Conservation (phyloP, 768 basidiomycete species). For the Macrolepiota albuminosa region DNA sequence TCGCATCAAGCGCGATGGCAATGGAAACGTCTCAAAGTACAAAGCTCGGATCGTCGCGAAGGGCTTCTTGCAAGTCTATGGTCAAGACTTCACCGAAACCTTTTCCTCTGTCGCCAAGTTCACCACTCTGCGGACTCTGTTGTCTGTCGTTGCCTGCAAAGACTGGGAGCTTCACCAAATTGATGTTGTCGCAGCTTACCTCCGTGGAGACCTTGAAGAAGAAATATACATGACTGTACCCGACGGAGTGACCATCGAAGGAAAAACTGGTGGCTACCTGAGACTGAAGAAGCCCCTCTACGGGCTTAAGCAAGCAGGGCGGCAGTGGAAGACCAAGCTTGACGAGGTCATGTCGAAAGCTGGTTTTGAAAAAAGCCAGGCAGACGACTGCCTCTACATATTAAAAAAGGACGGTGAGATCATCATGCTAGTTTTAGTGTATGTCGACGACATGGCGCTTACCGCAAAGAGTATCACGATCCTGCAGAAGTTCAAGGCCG, state of each 20-base stretch:
- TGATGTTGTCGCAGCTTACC: not conserved
- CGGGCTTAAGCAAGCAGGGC: too few relatives aligned
- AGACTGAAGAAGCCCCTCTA: not conserved
- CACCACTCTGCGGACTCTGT: not conserved
- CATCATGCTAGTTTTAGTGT: too few relatives aligned
- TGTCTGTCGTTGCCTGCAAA: not conserved
- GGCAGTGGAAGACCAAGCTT: constrained; percentile 1
- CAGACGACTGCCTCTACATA: too few relatives aligned
- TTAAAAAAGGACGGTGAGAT: too few relatives aligned
- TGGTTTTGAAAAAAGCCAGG: too few relatives aligned
- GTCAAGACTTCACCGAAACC: not conserved
- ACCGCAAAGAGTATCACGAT: too few relatives aligned
- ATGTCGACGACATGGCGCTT: too few relatives aligned
- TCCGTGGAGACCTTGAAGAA: not conserved
- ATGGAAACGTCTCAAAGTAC: not conserved
- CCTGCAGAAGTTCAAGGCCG: too few relatives aligned
- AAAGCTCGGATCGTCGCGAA: not conserved
- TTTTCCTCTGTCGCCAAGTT: not conserved
- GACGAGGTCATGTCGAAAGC: too few relatives aligned
- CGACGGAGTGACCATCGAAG: not conserved
- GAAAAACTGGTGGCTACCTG: not conserved
- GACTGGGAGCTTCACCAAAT: not conserved
- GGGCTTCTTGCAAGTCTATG: not conserved
- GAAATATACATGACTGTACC: not conserved
- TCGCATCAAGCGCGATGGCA: not conserved